Evolutionary conservation across 768 basidiomycete species (phyloP), one percentile per base, ranked within the genome.

Genomic region (Trametopsis cervina): DNA sequence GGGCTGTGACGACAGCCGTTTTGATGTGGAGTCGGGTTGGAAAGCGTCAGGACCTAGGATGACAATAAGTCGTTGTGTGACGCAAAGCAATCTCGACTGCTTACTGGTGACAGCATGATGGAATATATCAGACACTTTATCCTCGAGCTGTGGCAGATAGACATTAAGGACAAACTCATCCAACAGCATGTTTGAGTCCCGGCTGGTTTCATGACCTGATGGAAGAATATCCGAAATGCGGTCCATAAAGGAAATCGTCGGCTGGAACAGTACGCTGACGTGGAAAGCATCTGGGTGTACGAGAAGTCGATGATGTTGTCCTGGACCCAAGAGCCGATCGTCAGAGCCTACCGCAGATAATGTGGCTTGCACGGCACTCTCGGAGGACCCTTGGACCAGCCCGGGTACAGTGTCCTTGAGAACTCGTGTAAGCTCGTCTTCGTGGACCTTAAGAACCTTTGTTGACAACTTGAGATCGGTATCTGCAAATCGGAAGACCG

Each of bases 331-430:
- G 49, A 84, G 65, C 20, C 84, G 82, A 54, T 93, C 89, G 45
- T 92, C 90, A 15, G 76, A 73, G 12, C 78, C 81, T 26, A 80
- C 72, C 45, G 69, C 77, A 20, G 76, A 74, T 21, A 85, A 56
- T 20, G 82, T 75, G 2, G 77, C 68, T 57, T 85, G 85, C 0
- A 78, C 68, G n/a, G 76, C 65, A 56, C 76, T 81, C 40, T 86
- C 83, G 0, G 77, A 67, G 6, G 77, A 67, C 29, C 78, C 79
- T 36, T 88, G 81, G 6, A 92, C 93, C 37, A 99, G 76, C 17
- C 96, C 96, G 0, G 96, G 96, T 63, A 97, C 93, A 0, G 89
- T 94, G 33, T 91, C 84, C 62, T 85, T 86, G 23, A 99, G 74
- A 1, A 89, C 80, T 33, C 78, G 76, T 18, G 83, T 86, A 23